Percentiles rank a stretch among this genome's conserved stretches.
Evolutionary conservation across 2,329 filamentous ascomycete genomes (phyloP).

Genomic region (Aspergillus persii): DNA sequence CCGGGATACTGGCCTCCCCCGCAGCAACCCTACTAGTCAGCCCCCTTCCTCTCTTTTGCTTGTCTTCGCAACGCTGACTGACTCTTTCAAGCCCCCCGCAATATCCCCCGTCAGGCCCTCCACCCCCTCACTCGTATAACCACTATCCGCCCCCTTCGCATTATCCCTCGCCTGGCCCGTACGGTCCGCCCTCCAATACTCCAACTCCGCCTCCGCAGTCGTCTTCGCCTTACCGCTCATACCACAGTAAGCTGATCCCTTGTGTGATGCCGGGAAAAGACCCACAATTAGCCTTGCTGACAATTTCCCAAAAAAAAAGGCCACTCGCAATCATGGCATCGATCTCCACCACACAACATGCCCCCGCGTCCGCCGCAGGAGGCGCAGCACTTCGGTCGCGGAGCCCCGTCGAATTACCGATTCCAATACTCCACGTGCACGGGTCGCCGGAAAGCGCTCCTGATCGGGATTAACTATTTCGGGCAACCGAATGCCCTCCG

Average conservation of each 20-base stretch:
- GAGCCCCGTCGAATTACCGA: conserved; percentile 76
- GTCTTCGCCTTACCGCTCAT: conserved; percentile 8
- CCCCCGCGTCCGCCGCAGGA: conserved; percentile 66
- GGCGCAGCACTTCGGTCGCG: conserved; percentile 72
- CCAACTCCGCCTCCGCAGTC: conserved; percentile 22
- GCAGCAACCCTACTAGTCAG: conserved; percentile 14
- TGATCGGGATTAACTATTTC: conserved; percentile 97
- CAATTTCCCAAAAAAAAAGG: conserved; percentile 24
- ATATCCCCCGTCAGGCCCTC: conserved; percentile 9
- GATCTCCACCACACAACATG: conserved; percentile 36
- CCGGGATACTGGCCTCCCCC: conserved; percentile 13
- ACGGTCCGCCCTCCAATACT: conserved; percentile 7
- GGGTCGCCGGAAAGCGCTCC: conserved; percentile 78
- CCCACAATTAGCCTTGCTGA: conserved; percentile 1
- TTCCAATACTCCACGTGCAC: conserved; percentile 93
- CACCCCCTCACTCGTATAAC: not conserved
- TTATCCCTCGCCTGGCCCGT: conserved; percentile 6
- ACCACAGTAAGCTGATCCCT: conserved; percentile 14
- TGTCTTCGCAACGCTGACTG: not conserved
- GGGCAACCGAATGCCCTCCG: conserved; percentile 82
- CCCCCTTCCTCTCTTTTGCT: not conserved
- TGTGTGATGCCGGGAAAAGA: not conserved
- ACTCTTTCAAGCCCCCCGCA: not conserved
- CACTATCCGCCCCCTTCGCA: conserved; percentile 1
- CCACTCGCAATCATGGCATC: conserved; percentile 53